Percentiles rank a stretch among this genome's conserved stretches.
These are phyloP conservation scores for Circinella umbellata DNA, from an alignment of 371 early-diverging fungal species.

Conservation along the genomic window DNA sequence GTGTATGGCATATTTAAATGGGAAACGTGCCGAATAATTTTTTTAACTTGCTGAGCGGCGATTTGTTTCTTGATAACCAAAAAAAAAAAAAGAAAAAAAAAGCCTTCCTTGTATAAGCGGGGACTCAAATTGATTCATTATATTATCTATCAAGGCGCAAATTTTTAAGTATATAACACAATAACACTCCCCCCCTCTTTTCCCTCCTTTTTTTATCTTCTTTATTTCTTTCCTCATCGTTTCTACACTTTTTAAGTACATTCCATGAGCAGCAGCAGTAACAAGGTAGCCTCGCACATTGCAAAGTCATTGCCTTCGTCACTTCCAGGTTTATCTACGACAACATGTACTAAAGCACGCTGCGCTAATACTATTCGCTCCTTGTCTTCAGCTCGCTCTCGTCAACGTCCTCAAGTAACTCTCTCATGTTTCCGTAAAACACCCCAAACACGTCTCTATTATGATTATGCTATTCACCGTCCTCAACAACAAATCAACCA, in stretches of 20 bases:
- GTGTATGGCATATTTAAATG: too few species aligned
- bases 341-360: slow-evolving; percentile 9
- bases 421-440: slow-evolving; percentile 2
- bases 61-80: background rate
- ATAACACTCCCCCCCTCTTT: background rate
- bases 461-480: slow-evolving; percentile 20
- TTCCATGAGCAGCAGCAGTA: slow-evolving; percentile 15
- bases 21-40: too few species aligned
- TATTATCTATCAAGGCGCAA: background rate
- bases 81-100: too few species aligned
- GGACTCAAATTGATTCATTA: too few species aligned
- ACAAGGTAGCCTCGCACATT: slow-evolving; percentile 6
- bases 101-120: too few species aligned
- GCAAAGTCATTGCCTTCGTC: slow-evolving; percentile 3
- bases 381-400: slow-evolving; percentile 8
- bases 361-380: slow-evolving; percentile 6
- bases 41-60: background rate
- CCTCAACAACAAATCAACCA: slow-evolving; percentile 5
- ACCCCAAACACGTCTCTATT: slow-evolving; percentile 10
- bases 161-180: background rate
- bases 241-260: background rate
- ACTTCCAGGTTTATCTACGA: slow-evolving; percentile 1
- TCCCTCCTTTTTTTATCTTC: background rate
- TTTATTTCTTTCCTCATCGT: background rate
- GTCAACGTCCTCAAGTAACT: background rate